Evolutionary conservation across 2,329 filamentous ascomycete species (phyloP).

Genomic region (Pyricularia grisea): DNA sequence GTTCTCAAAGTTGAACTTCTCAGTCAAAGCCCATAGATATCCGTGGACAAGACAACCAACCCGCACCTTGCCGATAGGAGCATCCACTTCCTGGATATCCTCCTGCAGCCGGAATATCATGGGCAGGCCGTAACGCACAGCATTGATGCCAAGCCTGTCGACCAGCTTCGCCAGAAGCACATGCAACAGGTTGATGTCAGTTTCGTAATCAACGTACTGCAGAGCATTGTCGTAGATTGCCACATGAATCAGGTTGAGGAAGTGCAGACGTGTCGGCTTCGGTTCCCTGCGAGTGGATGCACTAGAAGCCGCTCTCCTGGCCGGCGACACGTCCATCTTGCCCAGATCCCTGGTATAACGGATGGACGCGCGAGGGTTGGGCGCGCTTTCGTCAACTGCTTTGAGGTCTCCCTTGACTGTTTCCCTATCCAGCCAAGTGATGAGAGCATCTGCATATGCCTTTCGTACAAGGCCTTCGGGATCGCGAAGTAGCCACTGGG

Average conservation of each 20-base stretch:
- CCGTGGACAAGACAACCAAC: conserved; percentile 80
- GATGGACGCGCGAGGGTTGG: conserved; percentile 9
- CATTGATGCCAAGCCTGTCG: conserved; percentile 72
- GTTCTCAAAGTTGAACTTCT: conserved; percentile 67
- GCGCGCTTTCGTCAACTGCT: conserved; percentile 46
- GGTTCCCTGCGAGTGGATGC: conserved; percentile 53
- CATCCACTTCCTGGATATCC: conserved; percentile 60
- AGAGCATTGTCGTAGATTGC: conserved; percentile 83
- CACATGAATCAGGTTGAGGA: conserved; percentile 74
- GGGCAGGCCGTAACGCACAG: conserved; percentile 66
- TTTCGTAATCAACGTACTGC: conserved; percentile 61
- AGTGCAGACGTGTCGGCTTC: conserved; percentile 52
- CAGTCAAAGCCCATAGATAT: conserved; percentile 73
- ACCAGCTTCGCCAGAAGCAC: conserved; percentile 67
- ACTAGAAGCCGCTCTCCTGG: conserved; percentile 59
- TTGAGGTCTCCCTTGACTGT: conserved; percentile 57
- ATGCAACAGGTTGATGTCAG: conserved; percentile 69
- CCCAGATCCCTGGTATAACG: not conserved
- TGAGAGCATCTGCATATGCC: conserved; percentile 74
- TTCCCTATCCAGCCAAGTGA: conserved; percentile 80
- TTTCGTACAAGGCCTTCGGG: conserved; percentile 67
- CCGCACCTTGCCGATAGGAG: conserved; percentile 63
- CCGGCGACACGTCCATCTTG: conserved; percentile 18
- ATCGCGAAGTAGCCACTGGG: conserved; percentile 84
- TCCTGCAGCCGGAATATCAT: conserved; percentile 88